Conservation (phyloP, 352 stramenopile genomes). For the Globisporangium cederbergense region DNA sequence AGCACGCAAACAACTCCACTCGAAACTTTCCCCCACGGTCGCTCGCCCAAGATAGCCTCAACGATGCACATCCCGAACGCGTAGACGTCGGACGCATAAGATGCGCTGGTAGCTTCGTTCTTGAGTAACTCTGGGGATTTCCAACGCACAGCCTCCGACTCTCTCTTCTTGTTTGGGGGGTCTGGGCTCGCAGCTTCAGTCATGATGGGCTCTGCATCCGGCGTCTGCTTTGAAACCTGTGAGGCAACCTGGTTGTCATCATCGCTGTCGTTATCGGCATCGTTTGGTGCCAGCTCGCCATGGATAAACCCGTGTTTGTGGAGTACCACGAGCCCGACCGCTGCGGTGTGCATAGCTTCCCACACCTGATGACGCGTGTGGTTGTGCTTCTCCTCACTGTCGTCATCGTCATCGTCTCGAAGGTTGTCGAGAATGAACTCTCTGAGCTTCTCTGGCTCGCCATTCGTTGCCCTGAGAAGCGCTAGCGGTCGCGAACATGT, state of each 20-base stretch:
- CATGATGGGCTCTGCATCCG: not conserved
- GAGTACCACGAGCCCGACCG: not conserved
- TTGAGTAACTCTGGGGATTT: not conserved
- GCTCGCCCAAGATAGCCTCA: not conserved
- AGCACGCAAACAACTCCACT: not conserved
- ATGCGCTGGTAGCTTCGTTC: not conserved
- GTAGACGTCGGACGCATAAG: not conserved
- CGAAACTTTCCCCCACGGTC: not conserved
- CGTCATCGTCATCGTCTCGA: not conserved
- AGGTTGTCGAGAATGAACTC: not conserved
- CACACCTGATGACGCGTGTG: not conserved
- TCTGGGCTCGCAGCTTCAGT: not conserved
- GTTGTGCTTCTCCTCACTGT: not conserved
- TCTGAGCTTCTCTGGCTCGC: not conserved
- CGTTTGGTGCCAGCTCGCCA: not conserved
- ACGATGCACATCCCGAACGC: slow-evolving; percentile 5
- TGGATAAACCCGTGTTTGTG: not conserved
- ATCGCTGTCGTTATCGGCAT: not conserved
- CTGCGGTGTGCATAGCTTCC: not conserved
- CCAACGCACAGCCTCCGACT: not conserved
- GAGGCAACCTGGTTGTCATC: not conserved
- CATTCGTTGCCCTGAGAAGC: not conserved
- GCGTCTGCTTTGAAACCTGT: not conserved
- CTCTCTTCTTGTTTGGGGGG: not conserved
- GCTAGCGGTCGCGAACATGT: not conserved